Evolutionary conservation across 169 alveolate genomes (phyloP).

Genomic region (Plasmodium vivax): DNA sequence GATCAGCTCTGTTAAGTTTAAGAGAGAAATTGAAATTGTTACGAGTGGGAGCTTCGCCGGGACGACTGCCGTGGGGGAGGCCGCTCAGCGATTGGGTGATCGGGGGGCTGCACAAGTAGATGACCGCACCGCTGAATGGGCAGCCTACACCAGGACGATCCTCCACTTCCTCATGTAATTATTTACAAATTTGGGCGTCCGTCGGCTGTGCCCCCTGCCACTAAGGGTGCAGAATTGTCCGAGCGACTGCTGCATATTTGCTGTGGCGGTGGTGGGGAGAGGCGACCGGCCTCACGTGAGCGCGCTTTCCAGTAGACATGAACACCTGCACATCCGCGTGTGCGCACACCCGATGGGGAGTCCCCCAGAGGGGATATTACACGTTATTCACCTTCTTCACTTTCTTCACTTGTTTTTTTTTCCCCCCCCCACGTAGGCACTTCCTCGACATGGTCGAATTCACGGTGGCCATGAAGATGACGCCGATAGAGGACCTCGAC

Average conservation of each 20-base stretch:
- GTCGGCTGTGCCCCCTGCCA: neutral
- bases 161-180: neutral
- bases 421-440: conserved; percentile 4
- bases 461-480: conserved; percentile 35
- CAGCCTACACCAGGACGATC: neutral
- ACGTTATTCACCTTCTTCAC: neutral
- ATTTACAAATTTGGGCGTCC: neutral
- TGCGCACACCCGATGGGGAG: neutral
- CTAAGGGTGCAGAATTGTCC: neutral
- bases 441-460: conserved; percentile 66
- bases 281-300: neutral
- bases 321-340: neutral
- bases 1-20: conserved; percentile 45
- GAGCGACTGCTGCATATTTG: too few relatives aligned
- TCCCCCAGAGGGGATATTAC: neutral
- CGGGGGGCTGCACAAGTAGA: neutral
- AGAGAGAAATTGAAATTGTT: conserved; percentile 59
- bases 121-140: neutral
- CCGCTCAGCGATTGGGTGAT: too few relatives aligned
- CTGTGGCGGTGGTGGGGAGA: neutral
- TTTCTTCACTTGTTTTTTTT: neutral
- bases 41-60: neutral
- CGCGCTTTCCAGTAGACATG: neutral
- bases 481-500: conserved; percentile 16
- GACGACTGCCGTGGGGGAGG: neutral